Evolutionary conservation across 805 yeast species (phyloP).

Genomic region (Yarrowia keelungensis): DNA sequence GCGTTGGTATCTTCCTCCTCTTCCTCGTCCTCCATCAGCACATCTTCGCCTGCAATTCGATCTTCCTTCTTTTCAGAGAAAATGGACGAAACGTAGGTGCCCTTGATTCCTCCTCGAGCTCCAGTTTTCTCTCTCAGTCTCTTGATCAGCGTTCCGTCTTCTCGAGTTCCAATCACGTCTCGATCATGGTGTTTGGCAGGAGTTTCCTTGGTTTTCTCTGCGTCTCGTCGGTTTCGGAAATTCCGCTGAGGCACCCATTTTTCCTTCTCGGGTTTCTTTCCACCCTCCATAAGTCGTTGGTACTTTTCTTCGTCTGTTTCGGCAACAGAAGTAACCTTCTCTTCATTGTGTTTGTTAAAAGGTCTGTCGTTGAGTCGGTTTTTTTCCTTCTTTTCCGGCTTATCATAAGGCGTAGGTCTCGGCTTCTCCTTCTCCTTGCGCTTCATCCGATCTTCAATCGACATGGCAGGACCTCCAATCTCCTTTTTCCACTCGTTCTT

Average conservation of each 20-base stretch:
- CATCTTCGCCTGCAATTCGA: slow-evolving; percentile 50
- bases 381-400: background rate
- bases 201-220: background rate
- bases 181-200: slow-evolving; percentile 9
- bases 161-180: slow-evolving; percentile 16
- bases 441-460: slow-evolving; percentile 66
- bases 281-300: slow-evolving; percentile 6
- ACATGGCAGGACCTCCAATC: background rate
- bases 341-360: too few species aligned
- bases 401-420: slow-evolving; percentile 11
- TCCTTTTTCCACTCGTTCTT: slow-evolving; percentile 73
- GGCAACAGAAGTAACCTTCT: background rate
- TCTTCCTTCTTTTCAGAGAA: slow-evolving; percentile 73
- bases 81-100: slow-evolving; percentile 42
- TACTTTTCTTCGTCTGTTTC: slow-evolving; percentile 21
- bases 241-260: slow-evolving; percentile 28
- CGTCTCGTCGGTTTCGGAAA: slow-evolving; percentile 6
- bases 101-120: slow-evolving; percentile 41
- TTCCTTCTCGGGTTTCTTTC: slow-evolving; percentile 5
- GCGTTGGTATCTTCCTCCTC: slow-evolving; percentile 47
- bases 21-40: slow-evolving; percentile 52
- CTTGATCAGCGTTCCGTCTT: slow-evolving; percentile 9
- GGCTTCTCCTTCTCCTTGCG: slow-evolving; percentile 52
- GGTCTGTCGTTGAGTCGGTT: too few species aligned
- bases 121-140: slow-evolving; percentile 37